Evolutionary conservation across 1,284 basidiomycete species (phyloP), one percentile per base, ranked within the genome.

Genomic region (Sanghuangporus weigelae): DNA sequence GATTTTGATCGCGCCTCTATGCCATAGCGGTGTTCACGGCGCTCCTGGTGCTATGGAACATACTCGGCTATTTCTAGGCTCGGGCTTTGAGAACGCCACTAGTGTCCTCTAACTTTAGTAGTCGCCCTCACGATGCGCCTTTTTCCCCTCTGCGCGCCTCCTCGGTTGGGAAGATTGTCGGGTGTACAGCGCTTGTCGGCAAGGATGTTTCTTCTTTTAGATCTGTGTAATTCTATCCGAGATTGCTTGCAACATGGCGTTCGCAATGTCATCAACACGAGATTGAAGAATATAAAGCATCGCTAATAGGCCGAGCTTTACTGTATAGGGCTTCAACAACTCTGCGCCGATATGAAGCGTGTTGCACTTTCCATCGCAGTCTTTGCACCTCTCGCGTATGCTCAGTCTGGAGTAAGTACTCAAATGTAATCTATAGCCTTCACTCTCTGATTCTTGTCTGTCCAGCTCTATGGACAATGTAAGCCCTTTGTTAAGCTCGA

Each of bases 391-490:
- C 51, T 50, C 19, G 63, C 49, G 16, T 16, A 26, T 36, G 63
- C 63, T 51, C 63, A 65, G 39, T 16, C 53, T 12, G 12, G 16
- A 23, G 63, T 65, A 31, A 56, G 59, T 53, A 57, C 26, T 12
- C 12, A 23, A 42, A 19, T 44, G 16, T 11, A 12, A 31, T 56
- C 21, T 46, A 4, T 16, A n/a, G 26, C 14, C 26, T n/a, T 31
- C 7, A 7, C 8, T 36, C 26, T 14, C 44, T 44, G 8, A 49
- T 4, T 42, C 23, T 14, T 39, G 26, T 26, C 26, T 26, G 16
- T 31, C 39, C 48, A 65, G 63, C 50, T 51, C 11, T 65, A 58
- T 23, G 39, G 19, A 7, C 63, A 65, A 57, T 65, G 63, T 65
- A 62, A 26, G 63, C n/a, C 8, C 26, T 3, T 31, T 31, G 3